phyloP scores from a whole-genome alignment of 352 stramenopile genomes.

The Pythium aristosporum region DNA sequence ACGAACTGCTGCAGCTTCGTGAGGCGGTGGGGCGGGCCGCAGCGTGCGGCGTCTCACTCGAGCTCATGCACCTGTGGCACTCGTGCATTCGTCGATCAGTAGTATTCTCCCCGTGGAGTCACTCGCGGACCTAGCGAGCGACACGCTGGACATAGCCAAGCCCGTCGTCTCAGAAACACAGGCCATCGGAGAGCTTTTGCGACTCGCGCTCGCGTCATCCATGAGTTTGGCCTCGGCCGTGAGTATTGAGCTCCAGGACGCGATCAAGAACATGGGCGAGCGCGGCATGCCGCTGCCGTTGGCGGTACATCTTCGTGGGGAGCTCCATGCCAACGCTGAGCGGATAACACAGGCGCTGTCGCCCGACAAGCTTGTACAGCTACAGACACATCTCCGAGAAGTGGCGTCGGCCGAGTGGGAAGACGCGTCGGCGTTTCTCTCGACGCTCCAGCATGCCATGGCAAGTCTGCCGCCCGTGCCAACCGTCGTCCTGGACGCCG shows the following conservation, averaged over 20 bases:
- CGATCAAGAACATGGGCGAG: conserved; percentile 30
- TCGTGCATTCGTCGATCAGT: conserved; percentile 31
- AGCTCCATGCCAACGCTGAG: conserved; percentile 15
- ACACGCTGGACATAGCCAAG: background rate
- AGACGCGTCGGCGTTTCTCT: conserved; percentile 5
- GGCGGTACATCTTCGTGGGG: conserved; percentile 2
- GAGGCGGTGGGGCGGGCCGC: conserved; percentile 22
- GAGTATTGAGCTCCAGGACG: conserved; percentile 31
- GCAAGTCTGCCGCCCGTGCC: conserved; percentile 13
- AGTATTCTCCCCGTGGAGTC: conserved; percentile 23
- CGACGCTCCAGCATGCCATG: conserved; percentile 12
- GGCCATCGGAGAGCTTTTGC: conserved; percentile 28
- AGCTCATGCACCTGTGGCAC: conserved; percentile 33
- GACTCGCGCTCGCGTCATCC: conserved; percentile 29
- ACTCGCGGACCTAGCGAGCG: conserved; percentile 6
- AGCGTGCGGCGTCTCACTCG: conserved; percentile 19
- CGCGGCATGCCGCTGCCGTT: conserved; percentile 15
- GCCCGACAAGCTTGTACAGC: conserved; percentile 17
- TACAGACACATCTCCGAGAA: conserved; percentile 11
- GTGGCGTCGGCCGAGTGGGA: conserved; percentile 10
- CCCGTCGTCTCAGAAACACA: conserved; percentile 15
- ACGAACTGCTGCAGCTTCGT: conserved; percentile 28
- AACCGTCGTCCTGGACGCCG: conserved; percentile 1
- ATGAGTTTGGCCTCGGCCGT: conserved; percentile 25
- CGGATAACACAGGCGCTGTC: conserved; percentile 18